Evolutionary conservation across 2,329 filamentous ascomycete species (phyloP).

Genomic region (Trichoderma endophyticum): DNA sequence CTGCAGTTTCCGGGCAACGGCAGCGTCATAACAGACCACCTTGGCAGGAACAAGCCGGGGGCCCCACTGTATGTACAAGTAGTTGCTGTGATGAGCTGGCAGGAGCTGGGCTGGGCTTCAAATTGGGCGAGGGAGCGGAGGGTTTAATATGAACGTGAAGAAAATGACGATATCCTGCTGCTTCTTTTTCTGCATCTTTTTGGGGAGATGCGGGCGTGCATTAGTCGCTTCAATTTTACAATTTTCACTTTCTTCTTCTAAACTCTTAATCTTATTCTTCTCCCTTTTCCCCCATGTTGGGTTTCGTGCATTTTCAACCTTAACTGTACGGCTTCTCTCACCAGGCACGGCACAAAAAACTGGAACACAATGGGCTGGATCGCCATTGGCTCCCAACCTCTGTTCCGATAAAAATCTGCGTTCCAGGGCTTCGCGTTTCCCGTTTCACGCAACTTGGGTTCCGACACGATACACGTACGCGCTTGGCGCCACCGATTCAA

Average conservation of each 20-base stretch:
- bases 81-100: slow-evolving; percentile 9
- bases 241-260: not conserved
- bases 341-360: not conserved
- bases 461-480: not conserved
- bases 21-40: slow-evolving; percentile 18
- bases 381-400: not conserved
- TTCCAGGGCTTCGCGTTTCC: not conserved
- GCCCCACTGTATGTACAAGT: not conserved
- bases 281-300: not conserved
- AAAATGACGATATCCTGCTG: not conserved
- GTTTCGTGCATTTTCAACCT: not conserved
- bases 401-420: not conserved
- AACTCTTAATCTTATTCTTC: not conserved
- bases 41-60: slow-evolving; percentile 11
- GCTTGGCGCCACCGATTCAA: not conserved
- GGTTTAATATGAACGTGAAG: not conserved
- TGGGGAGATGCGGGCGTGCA: not conserved
- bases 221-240: not conserved
- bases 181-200: not conserved
- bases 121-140: not conserved
- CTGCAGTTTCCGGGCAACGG: slow-evolving; percentile 16
- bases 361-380: not conserved
- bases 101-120: not conserved
- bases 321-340: not conserved
- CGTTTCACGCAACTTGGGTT: not conserved